Percentiles rank a stretch among this genome's conserved stretches.
Conservation (phyloP, 805 yeast genomes). For the Phaffomyces opuntiae region DNA sequence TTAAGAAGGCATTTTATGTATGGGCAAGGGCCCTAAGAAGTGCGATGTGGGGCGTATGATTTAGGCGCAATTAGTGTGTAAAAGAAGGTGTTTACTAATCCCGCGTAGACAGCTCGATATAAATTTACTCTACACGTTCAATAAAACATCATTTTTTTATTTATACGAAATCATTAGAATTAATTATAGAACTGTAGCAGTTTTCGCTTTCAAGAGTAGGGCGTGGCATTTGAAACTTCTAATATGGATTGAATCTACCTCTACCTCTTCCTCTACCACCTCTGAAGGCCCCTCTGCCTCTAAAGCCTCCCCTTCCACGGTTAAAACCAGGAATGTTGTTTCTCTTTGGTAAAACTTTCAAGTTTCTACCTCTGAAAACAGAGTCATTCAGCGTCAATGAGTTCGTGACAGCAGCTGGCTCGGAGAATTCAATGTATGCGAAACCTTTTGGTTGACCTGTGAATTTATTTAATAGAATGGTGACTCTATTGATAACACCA, state of each 20-base stretch:
- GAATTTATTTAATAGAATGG: conserved; percentile 62
- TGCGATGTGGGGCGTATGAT: too few relatives aligned
- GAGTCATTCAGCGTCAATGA: conserved; percentile 65
- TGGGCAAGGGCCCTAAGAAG: too few relatives aligned
- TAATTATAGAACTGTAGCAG: too few relatives aligned
- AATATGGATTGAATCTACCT: conserved; percentile 37
- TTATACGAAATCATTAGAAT: too few relatives aligned
- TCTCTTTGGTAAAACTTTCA: conserved; percentile 72
- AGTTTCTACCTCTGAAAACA: conserved; percentile 57
- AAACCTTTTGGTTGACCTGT: conserved; percentile 84
- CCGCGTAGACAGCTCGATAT: too few relatives aligned
- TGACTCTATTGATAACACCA: conserved; percentile 74
- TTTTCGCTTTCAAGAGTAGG: too few relatives aligned
- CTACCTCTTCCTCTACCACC: conserved; percentile 18
- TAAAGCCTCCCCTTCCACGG: conserved; percentile 35
- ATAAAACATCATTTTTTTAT: too few relatives aligned
- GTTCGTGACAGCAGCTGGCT: conserved; percentile 50
- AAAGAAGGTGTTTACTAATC: too few relatives aligned
- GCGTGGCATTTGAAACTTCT: background rate
- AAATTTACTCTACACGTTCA: too few relatives aligned
- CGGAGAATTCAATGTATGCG: conserved; percentile 82
- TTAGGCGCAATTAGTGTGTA: too few relatives aligned
- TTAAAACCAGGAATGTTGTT: conserved; percentile 73
- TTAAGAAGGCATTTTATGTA: too few relatives aligned
- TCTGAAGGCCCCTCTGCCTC: conserved; percentile 18